phyloP scores from a whole-genome alignment of 768 basidiomycete species.

The Kwoniella shandongensis region DNA sequence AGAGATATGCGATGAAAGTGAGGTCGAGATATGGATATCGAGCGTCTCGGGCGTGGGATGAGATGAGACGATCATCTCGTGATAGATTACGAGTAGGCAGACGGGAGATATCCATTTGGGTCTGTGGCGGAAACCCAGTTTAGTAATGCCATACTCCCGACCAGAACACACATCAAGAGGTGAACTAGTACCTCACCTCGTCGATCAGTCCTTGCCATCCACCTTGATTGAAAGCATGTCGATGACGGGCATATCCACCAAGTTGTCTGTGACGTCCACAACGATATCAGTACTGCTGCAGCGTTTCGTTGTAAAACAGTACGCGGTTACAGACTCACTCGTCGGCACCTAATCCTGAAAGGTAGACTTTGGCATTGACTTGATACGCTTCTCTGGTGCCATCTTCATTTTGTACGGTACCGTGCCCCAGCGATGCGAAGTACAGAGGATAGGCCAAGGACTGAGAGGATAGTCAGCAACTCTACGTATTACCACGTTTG shows the following conservation, averaged over 20 bases:
- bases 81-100: slow-evolving; percentile 88
- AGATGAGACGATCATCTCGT: slow-evolving; percentile 89
- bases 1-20: slow-evolving; percentile 72
- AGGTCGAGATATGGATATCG: slow-evolving; percentile 88
- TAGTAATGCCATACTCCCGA: no score
- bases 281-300: not conserved
- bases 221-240: slow-evolving; percentile 65
- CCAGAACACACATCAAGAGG: no score
- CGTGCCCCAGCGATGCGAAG: slow-evolving; percentile 82
- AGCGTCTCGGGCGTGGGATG: slow-evolving; percentile 86
- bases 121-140: slow-evolving; percentile 62
- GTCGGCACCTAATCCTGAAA: slow-evolving; percentile 92
- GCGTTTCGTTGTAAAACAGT: not conserved
- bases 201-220: slow-evolving; percentile 76
- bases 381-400: slow-evolving; percentile 60
- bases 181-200: no score
- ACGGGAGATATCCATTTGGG: slow-evolving; percentile 83
- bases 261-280: slow-evolving; percentile 58
- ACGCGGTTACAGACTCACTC: slow-evolving; percentile 57
- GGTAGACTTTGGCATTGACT: slow-evolving; percentile 74
- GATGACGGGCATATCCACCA: slow-evolving; percentile 89
- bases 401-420: slow-evolving; percentile 57
- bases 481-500: not conserved
- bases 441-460: slow-evolving; percentile 88
- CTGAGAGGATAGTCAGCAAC: slow-evolving; percentile 55